These are phyloP conservation scores for Parsonsia alboflavescens DNA, from an alignment of 257 asterid species.

Conservation along the genomic window DNA sequence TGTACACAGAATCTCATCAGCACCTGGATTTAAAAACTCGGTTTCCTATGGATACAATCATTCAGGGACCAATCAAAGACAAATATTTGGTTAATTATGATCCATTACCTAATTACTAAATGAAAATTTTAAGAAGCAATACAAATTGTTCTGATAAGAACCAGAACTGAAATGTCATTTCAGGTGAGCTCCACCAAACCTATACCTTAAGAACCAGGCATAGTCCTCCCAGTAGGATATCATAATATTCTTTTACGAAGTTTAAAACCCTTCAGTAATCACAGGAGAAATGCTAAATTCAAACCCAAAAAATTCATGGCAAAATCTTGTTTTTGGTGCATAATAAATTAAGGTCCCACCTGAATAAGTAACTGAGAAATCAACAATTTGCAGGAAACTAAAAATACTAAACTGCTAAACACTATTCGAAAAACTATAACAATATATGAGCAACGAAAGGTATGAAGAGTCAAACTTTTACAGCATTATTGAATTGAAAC, in stretches of 20 bases:
- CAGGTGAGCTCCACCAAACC: not conserved
- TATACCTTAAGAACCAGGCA: too few species aligned
- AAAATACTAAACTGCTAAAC: not conserved
- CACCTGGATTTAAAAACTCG: not conserved
- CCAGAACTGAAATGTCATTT: not conserved
- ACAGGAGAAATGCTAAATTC: conserved; percentile 1
- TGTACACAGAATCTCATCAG: not conserved
- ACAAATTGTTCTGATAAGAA: not conserved
- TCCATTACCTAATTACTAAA: not conserved
- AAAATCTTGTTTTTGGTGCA: not conserved
- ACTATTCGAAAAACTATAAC: not conserved
- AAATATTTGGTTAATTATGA: not conserved
- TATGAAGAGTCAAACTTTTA: not conserved
- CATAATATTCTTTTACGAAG: not conserved
- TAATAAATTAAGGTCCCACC: not conserved
- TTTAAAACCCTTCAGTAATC: not conserved
- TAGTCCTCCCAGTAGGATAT: not conserved
- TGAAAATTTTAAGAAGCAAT: not conserved
- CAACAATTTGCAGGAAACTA: not conserved
- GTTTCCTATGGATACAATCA: not conserved
- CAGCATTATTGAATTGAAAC: conserved; percentile 1
- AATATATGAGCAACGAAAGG: not conserved
- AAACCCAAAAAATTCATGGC: not conserved
- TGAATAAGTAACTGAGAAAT: not conserved
- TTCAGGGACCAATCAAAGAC: not conserved